Base-by-base conservation (phyloP, 495 filamentous ascomycete genomes). In the Xanthoparmelia taractica region DNA sequence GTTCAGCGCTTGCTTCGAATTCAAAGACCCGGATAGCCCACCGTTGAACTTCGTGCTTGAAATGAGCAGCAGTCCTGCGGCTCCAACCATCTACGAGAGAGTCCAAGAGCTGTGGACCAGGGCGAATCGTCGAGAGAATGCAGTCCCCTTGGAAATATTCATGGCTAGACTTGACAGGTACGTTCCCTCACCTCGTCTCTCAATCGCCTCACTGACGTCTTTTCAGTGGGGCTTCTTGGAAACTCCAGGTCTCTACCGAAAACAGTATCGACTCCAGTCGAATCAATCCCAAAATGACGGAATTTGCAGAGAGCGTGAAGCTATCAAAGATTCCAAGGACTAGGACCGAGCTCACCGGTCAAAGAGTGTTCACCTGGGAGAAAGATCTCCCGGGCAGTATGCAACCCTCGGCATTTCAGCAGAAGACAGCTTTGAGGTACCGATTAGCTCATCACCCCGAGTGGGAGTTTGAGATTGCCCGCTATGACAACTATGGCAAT, bases 381-480 rank as follows among this genome's bases (percentile, higher is more conserved):
- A 62, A 57, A 40, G 36, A 38, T 20, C 29, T 38, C 12, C 6
- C 48, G 31, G 43, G 48, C 18, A 17, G 1, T 8, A 59, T 70
- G 18, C 68, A 67, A 2, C 67, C 79, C 7, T 66, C 60, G 8
- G 64, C 69, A 5, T 75, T 82, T 31, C 71, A 79, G 1, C 76
- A 84, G 25, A 84, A 82, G 65, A 78, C 80, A 0, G 71, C 81
- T 1, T 70, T 84, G 38, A 73, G 72, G 23, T 84, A 80, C 57
- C 70, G 69, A 12, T 69, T 84, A 47, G 77, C 75, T 57, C 65
- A 63, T 2, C 36, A 72, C 7, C 80, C 80, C 0, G 73, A 75
- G 1, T 84, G 82, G 59, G 73, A 82, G 7, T 68, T 87, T 6
- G 81, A 87, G 63, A 72, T 87, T 27, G 73, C 80, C 20, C 73